Base-by-base conservation (phyloP, 1,139 yeast species). In the Nakaseomyces uthaithaninus region DNA sequence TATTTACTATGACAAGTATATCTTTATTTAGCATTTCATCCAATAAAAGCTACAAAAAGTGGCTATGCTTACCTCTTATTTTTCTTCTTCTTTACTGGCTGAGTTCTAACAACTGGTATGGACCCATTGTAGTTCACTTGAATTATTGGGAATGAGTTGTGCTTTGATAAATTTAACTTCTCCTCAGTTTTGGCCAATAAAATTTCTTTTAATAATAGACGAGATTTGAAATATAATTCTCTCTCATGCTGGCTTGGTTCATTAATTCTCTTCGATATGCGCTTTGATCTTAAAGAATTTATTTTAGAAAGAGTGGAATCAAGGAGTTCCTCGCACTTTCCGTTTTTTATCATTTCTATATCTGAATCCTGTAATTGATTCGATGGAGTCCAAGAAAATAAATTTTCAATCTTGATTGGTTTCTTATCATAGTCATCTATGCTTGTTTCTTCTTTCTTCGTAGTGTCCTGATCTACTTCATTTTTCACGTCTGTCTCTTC, bases 71-170 rank as follows among this genome's bases (percentile, higher is more conserved):
- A 44, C 40, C 50, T 57, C 45, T 53, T 62, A 39, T 61, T 55
- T 44, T 62, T 63, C 45, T 63, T 62, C 44, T 53, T 55, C 27
- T 57, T 49, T 11, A 51, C 45, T 18, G 54, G 53, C 37, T 63
- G 57, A 40, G 65, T 50, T 40, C 62, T 54, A 42, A 72, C 67
- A 0, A 86, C 86, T 1, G 95, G 96, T 53, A 87, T 69, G 1
- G 82, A 72, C 41, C 97, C 97, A 33, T 74, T 67, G 54, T 83
- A 87, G 50, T 81, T 85, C 15, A 80, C 74, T 54, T 78, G 76
- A 43, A 83, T 68, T 1, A 83, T 81, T 0, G 95, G 94, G 34
- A 87, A 52, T 2, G 54, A 51, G 30, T 45, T 51, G 30, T 54
- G 65, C 41, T 46, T 51, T 28, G 50, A 47, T 20, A 57, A 46